phyloP scores from a whole-genome alignment of 331 rosid genomes.

The Malus hybrid region DNA sequence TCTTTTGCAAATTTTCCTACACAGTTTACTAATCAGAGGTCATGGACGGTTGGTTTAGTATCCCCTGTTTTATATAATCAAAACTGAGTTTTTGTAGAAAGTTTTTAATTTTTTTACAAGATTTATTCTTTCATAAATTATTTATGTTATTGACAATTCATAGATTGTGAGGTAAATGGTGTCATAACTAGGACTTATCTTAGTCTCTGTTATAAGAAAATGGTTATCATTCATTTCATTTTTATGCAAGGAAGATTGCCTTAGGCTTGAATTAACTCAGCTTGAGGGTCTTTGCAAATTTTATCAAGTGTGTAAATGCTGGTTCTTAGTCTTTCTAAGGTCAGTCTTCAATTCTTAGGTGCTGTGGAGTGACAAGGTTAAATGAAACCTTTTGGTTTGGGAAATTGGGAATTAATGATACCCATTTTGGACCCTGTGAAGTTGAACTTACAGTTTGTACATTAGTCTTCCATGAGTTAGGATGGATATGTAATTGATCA shows the following conservation, averaged over 20 bases:
- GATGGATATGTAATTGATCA: neutral
- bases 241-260: neutral
- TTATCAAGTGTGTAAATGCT: neutral
- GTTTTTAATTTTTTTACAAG: slow-evolving; percentile 19
- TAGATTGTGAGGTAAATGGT: slow-evolving; percentile 16
- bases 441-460: neutral
- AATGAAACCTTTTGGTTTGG: neutral
- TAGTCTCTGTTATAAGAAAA: neutral
- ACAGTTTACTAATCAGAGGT: slow-evolving; percentile 24
- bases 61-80: slow-evolving; percentile 20
- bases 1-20: slow-evolving; percentile 43
- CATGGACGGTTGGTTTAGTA: slow-evolving; percentile 25
- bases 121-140: slow-evolving; percentile 9
- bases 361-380: neutral
- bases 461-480: neutral
- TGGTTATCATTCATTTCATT: neutral
- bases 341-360: neutral
- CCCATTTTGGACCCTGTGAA: neutral
- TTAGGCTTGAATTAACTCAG: neutral
- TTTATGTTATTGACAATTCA: slow-evolving; percentile 11
- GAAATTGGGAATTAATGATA: neutral
- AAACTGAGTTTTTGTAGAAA: slow-evolving; percentile 12
- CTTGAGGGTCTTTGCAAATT: slow-evolving; percentile 7
- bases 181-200: neutral
- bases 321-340: neutral